phyloP scores from a whole-genome alignment of 2,329 filamentous ascomycete species.

The Apiospora marii region DNA sequence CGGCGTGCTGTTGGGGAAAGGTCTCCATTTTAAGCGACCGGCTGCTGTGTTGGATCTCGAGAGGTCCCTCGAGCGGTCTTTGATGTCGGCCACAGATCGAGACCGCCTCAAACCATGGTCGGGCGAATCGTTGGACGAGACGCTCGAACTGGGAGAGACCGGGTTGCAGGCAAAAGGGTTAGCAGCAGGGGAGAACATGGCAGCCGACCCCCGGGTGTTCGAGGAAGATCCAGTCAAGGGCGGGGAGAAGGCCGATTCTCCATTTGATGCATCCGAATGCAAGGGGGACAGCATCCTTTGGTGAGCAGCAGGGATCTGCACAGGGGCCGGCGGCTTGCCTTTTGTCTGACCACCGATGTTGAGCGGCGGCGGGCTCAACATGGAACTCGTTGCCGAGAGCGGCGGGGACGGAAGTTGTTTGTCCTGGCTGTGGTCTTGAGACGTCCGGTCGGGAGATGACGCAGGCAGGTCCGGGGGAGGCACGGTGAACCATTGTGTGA shows the following conservation, averaged over 20 bases:
- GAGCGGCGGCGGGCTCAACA: constrained; percentile 22
- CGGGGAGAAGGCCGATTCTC: neutral
- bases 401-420: constrained; percentile 6
- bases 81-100: constrained; percentile 34
- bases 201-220: neutral
- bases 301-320: neutral
- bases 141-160: constrained; percentile 7
- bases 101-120: constrained; percentile 33
- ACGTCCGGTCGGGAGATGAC: neutral
- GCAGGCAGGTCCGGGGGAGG: constrained; percentile 10
- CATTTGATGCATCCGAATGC: constrained; percentile 1
- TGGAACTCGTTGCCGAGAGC: neutral
- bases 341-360: neutral
- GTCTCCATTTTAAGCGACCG: constrained; percentile 27
- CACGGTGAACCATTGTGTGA: constrained; percentile 23
- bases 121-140: constrained; percentile 3
- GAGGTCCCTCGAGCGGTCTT: constrained; percentile 24
- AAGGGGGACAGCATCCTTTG: constrained; percentile 11
- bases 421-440: neutral
- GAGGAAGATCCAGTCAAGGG: neutral
- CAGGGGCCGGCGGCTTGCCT: constrained; percentile 11
- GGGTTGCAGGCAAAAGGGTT: constrained; percentile 10
- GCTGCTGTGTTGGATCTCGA: neutral
- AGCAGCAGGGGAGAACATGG: constrained; percentile 10
- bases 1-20: constrained; percentile 25